Percentiles rank a stretch among this genome's conserved stretches.
Evolutionary conservation across 2,329 filamentous ascomycete species (phyloP).

Genomic region (Colletotrichum orchidophilum): DNA sequence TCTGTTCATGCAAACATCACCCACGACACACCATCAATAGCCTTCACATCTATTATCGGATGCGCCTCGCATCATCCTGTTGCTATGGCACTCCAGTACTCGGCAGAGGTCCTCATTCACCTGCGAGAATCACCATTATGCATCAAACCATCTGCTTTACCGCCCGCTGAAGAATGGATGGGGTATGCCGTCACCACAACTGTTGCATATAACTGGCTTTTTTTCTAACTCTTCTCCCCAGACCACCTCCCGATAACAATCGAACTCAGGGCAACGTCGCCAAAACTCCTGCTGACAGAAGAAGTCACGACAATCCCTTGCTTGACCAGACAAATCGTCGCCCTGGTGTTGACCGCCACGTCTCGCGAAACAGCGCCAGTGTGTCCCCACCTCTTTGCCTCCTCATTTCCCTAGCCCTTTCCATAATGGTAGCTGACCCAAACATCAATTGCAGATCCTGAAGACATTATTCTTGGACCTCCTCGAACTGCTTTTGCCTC

Average conservation of each 20-base stretch:
- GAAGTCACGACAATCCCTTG: conserved; percentile 54
- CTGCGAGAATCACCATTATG: conserved; percentile 86
- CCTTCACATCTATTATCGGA: conserved; percentile 35
- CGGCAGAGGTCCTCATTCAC: conserved; percentile 77
- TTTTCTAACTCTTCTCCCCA: conserved; percentile 38
- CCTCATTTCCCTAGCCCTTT: background rate
- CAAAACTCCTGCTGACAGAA: conserved; percentile 56
- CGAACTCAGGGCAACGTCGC: conserved; percentile 51
- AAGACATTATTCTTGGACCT: conserved; percentile 87
- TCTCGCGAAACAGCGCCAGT: conserved; percentile 67
- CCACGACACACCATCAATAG: conserved; percentile 20
- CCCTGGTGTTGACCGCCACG: conserved; percentile 60
- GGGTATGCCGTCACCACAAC: conserved; percentile 66
- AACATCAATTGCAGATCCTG: conserved; percentile 61
- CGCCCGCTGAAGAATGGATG: conserved; percentile 95
- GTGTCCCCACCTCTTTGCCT: conserved; percentile 42
- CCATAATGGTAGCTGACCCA: conserved; percentile 41
- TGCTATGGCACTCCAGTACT: conserved; percentile 73
- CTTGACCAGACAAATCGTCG: conserved; percentile 62
- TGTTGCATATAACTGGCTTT: conserved; percentile 7
- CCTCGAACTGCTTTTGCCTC: conserved; percentile 87
- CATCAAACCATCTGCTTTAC: conserved; percentile 79
- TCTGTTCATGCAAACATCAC: conserved; percentile 20
- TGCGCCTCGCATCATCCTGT: conserved; percentile 48
- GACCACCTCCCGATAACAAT: conserved; percentile 55